Evolutionary conservation across 176 grass and related monocot species (phyloP).

Genomic region (Ananas comosus): DNA sequence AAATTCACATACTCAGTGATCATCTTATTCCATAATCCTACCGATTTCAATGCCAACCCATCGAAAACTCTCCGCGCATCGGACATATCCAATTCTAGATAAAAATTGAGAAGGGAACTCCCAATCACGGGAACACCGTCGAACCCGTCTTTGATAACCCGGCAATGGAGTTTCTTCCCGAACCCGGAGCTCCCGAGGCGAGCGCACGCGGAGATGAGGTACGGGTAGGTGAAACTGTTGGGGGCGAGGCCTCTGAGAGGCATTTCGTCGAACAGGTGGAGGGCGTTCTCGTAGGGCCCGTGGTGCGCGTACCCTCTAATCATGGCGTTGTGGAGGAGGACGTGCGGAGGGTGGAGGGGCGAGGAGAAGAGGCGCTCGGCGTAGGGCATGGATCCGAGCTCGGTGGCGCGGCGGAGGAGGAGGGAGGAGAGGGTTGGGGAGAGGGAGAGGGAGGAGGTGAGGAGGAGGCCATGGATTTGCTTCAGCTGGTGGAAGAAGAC

Average conservation of each 20-base stretch:
- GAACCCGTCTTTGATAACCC: conserved; percentile 23
- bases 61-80: conserved; percentile 26
- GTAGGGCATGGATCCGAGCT: conserved; percentile 27
- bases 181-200: conserved; percentile 7
- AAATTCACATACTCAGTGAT: conserved; percentile 19
- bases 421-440: conserved; percentile 19
- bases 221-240: conserved; percentile 38
- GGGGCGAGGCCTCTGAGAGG: conserved; percentile 13
- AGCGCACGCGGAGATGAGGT: conserved; percentile 29
- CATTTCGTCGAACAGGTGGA: conserved; percentile 40
- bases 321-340: conserved; percentile 41
- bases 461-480: conserved; percentile 14
- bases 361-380: conserved; percentile 34
- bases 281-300: conserved; percentile 17
- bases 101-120: conserved; percentile 30
- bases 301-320: conserved; percentile 27
- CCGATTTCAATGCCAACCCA: conserved; percentile 6
- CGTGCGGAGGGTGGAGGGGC: neutral
- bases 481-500: conserved; percentile 16
- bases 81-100: conserved; percentile 9
- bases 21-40: conserved; percentile 29
- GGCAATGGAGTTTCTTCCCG: conserved; percentile 25
- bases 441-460: conserved; percentile 10
- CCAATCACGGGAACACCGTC: conserved; percentile 18
- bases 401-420: conserved; percentile 36